Evolutionary conservation across 2,329 filamentous ascomycete species (phyloP), one percentile per base, ranked within the genome.

Genomic region (Apiospora aurea): DNA sequence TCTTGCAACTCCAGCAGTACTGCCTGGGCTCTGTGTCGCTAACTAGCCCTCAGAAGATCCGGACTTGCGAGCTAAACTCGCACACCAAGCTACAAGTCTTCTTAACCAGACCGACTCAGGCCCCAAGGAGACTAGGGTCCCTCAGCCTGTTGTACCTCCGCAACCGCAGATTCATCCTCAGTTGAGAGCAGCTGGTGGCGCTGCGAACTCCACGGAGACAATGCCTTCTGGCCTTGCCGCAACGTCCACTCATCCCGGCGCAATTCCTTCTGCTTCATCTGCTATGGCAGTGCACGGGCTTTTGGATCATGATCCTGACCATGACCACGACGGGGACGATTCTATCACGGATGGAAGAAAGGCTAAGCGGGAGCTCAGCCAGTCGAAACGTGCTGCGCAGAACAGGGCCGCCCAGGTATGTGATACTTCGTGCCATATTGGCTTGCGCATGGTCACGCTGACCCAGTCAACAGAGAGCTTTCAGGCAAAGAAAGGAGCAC

Each of bases 401-500:
- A 99, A 99, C 80, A 89, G 96, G 81, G 96, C 96, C 77, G 96
- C 96, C 70, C 96, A 99, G 91, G 96, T 98, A 88, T 38, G 66
- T 43, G 34, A 49, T 41, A 24, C 43, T 51, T 5, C 1, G 47
- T n/a, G n/a, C 18, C 13, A n/a, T 0, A 26, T 43, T 47, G n/a
- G n/a, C 24, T 14, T 7, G 21, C 34, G 26, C 11, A 14, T 38
- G n/a, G 16, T 34, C 29, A 49, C 72, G 73, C 74, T 78, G 75
- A 73, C 69, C 38, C 14, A 21, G 38, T 16, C 26, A 24, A 38
- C 47, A 70, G 96, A 91, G 96, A 81, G 96, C 96, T 57, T 99
- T 99, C 84, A 94, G 96, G 57, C 95, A 98, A 84, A 93, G 96
- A 74, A 99, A 99, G 81, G 96, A 99, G 83, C 94, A 94, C 66